Base-by-base conservation (phyloP, 2,329 filamentous ascomycete species). In the Fusarium graminum region DNA sequence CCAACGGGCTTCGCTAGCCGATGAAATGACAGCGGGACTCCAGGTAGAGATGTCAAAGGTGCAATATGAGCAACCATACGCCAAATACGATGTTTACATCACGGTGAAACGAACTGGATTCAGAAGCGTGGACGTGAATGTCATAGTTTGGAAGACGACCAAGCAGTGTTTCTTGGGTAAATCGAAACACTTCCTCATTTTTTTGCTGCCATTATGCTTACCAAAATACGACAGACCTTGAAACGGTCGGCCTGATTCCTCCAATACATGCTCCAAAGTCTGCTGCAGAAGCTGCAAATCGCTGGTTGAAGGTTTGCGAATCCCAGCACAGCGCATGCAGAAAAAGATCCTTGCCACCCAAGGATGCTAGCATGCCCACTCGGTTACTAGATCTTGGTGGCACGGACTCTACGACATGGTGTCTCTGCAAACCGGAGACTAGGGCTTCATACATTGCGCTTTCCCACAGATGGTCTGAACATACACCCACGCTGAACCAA, bases 381-480 rank as follows among this genome's bases (percentile, higher is more conserved):
- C 36, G 52, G 4, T 22, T 55, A 0, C n/a, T 55, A 4, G 22
- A 55, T 2, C 1, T 55, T 0, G 43, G 47, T 6, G 6, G 2
- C 3, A 1, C 2, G 10, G 22, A 25, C 13, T 50, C 52, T 0
- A 16, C 39, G 7, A 7, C n/a, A 0, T 55, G 43, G 52, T 19
- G 13, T 0, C 11, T 53, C 1, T n/a, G n/a, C n/a, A n/a, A n/a
- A n/a, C 4, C 29, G 1, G 26, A 41, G 14, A 26, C 28, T 0
- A 22, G 3, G 1, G 12, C 19, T 2, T 0, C 14, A 5, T 54
- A 54, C 3, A 12, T 39, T 1, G 43, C 52, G 1, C 13, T 54
- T 2, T 40, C 52, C 3, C 43, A 49, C 8, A 19, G 13, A 2
- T 54, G 43, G 43, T 22, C 28, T 0, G 1, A 2, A 2, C 4